Base-by-base conservation (phyloP, 352 stramenopile species). In the Phytophthora hibernalis region DNA sequence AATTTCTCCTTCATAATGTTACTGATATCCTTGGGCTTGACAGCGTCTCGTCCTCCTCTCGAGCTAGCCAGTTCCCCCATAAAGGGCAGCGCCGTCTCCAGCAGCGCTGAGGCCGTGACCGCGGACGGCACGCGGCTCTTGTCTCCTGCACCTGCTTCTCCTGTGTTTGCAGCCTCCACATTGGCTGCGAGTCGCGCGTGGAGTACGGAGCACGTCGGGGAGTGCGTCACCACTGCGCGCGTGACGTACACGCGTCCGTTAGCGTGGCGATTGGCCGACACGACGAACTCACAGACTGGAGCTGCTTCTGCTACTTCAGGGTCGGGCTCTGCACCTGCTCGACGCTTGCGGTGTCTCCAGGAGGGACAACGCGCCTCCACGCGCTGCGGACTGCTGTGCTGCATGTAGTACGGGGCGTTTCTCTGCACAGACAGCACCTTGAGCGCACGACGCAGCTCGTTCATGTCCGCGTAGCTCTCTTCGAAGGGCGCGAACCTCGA, bases 1-100 rank as follows among this genome's bases (percentile, higher is more conserved):
- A 92, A 93, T 43, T 92, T 86, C 52, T 92, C 82, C 69, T 90
- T 93, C 82, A 93, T 92, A 53, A 93, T 88, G 47, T 85, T 72
- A 30, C 82, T 86, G 67, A 93, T 89, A 59, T 93, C 83, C 24
- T 89, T 85, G 6, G 85, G 85, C 21, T 88, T 88, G 18, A 93
- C 80, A 5, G 74, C 64, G 38, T 86, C 77, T 28, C 68, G 70
- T 21, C 83, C 74, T 21, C 72, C 72, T 51, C 65, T 66, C 13
- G 49, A 72, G 24, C 35, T 68, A 18, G 70, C 64, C 44, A 80
- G 45, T 40, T 74, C 61, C 2, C 52, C 61, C 83, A 93, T 91
- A 49, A 86, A 90, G 16, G 85, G 85, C 66, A 90, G 80, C 15
- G 82, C 82, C 4, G 85, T 91, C 61, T 92, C 85, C 68, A 93